Base-by-base conservation (phyloP, 257 asterid genomes). In the Anisodus tanguticus region DNA sequence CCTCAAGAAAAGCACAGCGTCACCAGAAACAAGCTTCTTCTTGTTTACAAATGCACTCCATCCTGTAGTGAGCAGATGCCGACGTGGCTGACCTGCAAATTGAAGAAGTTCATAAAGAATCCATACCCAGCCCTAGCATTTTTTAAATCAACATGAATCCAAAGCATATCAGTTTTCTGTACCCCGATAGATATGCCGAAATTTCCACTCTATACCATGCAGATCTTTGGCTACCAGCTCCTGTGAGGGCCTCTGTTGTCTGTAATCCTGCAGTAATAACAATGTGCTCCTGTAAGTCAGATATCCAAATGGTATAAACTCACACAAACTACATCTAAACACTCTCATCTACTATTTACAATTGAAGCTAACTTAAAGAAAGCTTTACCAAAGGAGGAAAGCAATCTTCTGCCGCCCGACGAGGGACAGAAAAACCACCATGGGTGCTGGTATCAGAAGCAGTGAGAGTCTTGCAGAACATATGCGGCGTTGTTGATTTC, bases 371-470 rank as follows among this genome's bases (percentile, higher is more conserved):
- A 9, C 45, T 77, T 77, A 7, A 26, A 26, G 49, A 77, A 77
- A 17, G 57, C 13, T 17, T 57, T 92, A 96, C 99, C 95, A 96
- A 86, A 58, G 99, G 98, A 82, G 99, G 98, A 85, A 96, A 94
- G 86, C 99, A 96, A 89, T 96, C 99, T 87, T 96, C 98, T 12
- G 99, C 99, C 51, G 98, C 98, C 41, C 98, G 92, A n/a, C 99
- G 98, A 49, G 98, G 99, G 67, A 96, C 99, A 6, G 99, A 96
- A 84, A 96, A 96, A 86, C 99, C 99, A 55, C 99, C 99, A 86
- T 96, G 99, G 11, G 98, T 96, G 91, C 99, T 96, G 5, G 99
- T 96, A 88, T 96, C 99, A 3, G 99, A 95, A 12, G 99, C 99
- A 1, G 99, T 95, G 81, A 95, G 98, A 19, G 98, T 94, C 86